Evolutionary conservation across 441 rosid species (phyloP), one percentile per base, ranked within the genome.

Genomic region (Eruca vesicaria): DNA sequence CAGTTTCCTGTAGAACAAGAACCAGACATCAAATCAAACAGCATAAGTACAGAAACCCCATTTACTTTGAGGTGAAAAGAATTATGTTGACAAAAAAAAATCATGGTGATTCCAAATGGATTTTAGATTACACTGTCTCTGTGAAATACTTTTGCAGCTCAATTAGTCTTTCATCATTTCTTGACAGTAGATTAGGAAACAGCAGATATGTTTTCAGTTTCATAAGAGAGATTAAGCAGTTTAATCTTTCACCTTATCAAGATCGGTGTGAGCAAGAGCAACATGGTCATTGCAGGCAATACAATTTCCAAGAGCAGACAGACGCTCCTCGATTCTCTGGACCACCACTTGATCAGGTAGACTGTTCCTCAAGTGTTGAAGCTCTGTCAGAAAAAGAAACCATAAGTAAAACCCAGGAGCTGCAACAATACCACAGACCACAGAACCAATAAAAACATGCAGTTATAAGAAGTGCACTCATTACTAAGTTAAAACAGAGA

Each of bases 271-370:
- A 7, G 95, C 85, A 75, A 95, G 86, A 70, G 99, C 98, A 70
- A 92, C 99, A 81, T 92, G 93, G 74, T 95, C 98, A 81, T 95
- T 93, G 84, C 98, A 95, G 53, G 96, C 94, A 77, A 95, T 85
- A 76, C 98, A 89, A 65, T 95, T 91, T 9, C 99, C 99, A 60
- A 95, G 86, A 20, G 99, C 98, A 74, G 99, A 91, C 20, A 95
- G 81, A 57, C 77, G 91, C 86, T 95, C 99, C 2, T 95, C 98
- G 35, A 90, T 79, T 38, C 99, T 85, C 82, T 88, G 98, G 69
- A 95, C 94, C 32, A 91, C 95, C 53, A 95, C 97, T 81, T 62
- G 77, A 81, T 93, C 99, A 14, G 99, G 99, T 71, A 93, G 85
- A 81, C 98, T 95, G 70, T 95, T 91, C 69, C 93, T 89, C 89